Percentiles rank a stretch among this genome's conserved stretches.
Conservation (phyloP, 2,329 filamentous ascomycete genomes). For the Aureobasidium subglaciale region DNA sequence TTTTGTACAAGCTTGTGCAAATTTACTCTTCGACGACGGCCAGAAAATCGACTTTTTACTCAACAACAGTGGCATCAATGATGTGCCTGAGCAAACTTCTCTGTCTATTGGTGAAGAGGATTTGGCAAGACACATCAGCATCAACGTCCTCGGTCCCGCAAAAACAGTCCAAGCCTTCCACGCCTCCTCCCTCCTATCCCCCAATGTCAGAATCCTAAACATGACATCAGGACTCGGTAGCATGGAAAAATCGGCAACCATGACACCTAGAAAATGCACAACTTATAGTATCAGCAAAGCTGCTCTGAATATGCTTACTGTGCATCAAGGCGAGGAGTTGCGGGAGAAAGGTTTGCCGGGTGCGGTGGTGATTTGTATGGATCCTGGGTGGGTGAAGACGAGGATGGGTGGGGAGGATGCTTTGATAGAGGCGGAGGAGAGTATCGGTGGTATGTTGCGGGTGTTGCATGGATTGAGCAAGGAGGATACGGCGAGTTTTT, state of each 20-base stretch:
- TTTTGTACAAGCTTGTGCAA: constrained; percentile 29
- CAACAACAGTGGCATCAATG: constrained; percentile 38
- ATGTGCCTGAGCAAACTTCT: constrained; percentile 30
- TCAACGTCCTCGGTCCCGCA: constrained; percentile 44
- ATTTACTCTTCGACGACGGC: constrained; percentile 26
- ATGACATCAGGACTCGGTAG: constrained; percentile 30
- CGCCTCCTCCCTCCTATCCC: constrained; percentile 23
- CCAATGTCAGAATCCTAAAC: constrained; percentile 30
- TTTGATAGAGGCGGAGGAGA: constrained; percentile 32
- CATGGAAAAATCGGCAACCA: constrained; percentile 26
- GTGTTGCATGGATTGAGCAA: constrained; percentile 27
- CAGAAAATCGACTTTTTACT: constrained; percentile 36
- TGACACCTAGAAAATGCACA: constrained; percentile 28
- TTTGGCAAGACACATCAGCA: constrained; percentile 35
- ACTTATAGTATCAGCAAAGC: constrained; percentile 39
- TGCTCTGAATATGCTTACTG: constrained; percentile 38
- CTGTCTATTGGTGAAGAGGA: constrained; percentile 33
- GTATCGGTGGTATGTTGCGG: constrained; percentile 34
- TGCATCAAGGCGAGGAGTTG: constrained; percentile 36
- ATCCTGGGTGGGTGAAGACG: constrained; percentile 40
- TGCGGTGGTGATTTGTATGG: constrained; percentile 33
- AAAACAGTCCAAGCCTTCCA: constrained; percentile 36
- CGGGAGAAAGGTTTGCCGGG: constrained; percentile 27
- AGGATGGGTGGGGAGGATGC: constrained; percentile 36
- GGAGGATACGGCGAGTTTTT: constrained; percentile 33